Evolutionary conservation across 176 grass and related monocot species (phyloP).

Genomic region (Calamus simplicifolius): DNA sequence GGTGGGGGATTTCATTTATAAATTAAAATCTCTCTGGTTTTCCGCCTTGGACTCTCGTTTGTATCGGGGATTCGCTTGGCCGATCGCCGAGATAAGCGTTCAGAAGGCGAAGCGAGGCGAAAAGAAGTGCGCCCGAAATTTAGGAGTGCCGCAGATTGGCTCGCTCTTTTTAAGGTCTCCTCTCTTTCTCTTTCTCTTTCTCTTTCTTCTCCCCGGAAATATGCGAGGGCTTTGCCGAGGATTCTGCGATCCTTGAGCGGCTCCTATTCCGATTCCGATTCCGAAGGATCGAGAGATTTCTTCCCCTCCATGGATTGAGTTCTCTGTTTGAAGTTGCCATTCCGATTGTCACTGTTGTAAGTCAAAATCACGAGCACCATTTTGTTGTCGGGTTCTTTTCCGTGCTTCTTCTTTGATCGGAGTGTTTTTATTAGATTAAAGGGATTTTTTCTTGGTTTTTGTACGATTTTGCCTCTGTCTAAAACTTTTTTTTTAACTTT

Average conservation of each 20-base stretch:
- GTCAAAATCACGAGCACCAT: not conserved
- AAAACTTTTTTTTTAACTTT: no score
- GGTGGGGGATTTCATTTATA: no score
- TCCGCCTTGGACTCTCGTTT: no score
- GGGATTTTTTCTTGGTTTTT: no score
- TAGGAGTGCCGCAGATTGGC: not conserved
- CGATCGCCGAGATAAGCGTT: no score
- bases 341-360: conserved; percentile 9
- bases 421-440: no score
- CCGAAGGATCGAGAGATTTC: not conserved
- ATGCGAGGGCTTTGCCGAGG: not conserved
- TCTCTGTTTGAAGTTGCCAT: no score
- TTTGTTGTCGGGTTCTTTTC: no score
- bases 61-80: no score
- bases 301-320: not conserved
- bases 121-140: not conserved
- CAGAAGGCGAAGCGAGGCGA: not conserved
- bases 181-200: not conserved
- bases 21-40: no score
- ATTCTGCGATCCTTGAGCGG: conserved; percentile 1
- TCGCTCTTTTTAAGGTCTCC: not conserved
- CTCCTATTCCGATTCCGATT: not conserved
- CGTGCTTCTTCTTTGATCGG: no score
- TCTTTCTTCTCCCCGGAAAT: not conserved
- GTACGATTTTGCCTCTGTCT: no score